Evolutionary conservation across 768 basidiomycete species (phyloP), one percentile per base, ranked within the genome.

Genomic region (Psilocybe cubensis): DNA sequence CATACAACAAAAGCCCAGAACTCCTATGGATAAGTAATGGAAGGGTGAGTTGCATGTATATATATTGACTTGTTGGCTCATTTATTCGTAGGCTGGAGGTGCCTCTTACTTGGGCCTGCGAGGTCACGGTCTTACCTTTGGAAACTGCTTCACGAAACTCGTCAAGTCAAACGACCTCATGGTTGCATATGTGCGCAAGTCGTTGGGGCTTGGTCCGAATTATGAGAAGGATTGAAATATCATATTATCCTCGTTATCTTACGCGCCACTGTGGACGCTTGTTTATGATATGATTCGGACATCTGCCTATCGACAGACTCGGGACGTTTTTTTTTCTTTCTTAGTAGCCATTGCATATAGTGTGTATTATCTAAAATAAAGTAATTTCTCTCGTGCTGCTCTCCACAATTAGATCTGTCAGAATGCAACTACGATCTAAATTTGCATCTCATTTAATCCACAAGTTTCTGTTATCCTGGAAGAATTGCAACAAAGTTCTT

Each of bases 121-220:
- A 2, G 79, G 81, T n/a, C n/a, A n/a, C 66, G 82, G 82, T 12
- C 61, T 85, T 27, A 73, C 74, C 5, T 63, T 83, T 20, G 83
- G 83, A 4, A 70, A 76, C 60, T 76, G 74, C 70, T 64, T 80
- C 43, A 66, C 83, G 8, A 65, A 68, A 35, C 9, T 70, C 28
- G 9, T 78, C 12, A 84, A 84, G 58, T 79, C 79, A 0, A 70
- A 68, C 41, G 67, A 68, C 28, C 52, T 77, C 51, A 45, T 74
- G 45, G 66, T 74, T 11, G 60, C 25, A 6, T 52, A 20, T 41
- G 40, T 40, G 2, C 52, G 28, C 35, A 38, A 38, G 14, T 4
- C 35, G 5, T 4, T 38, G 14, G 35, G 35, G 35, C 35, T 38
- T 4, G 35, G 35, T 38, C 35, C 6, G 12, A n/a, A 38, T 14